Conservation (phyloP, 2,329 filamentous ascomycete species). For the Saccharata proteae region DNA sequence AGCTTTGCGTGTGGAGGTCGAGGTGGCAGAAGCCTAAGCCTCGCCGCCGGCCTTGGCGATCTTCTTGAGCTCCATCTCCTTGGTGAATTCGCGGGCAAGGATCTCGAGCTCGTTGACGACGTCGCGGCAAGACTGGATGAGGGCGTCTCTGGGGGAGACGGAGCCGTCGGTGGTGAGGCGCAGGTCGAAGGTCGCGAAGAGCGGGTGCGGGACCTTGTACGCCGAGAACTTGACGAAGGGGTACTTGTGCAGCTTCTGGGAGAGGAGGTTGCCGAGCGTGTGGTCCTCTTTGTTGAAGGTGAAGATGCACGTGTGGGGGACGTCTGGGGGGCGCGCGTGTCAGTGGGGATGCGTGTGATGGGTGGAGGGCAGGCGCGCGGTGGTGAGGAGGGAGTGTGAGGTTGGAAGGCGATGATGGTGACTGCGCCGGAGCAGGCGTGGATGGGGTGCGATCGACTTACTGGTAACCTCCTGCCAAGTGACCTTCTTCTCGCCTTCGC, state of each 20-base stretch:
- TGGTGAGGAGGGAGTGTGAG: neutral
- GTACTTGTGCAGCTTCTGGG: constrained; percentile 73
- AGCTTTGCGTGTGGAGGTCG: too few species aligned
- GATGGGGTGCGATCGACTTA: constrained; percentile 36
- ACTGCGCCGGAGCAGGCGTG: neutral
- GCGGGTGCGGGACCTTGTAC: constrained; percentile 56
- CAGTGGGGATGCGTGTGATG: neutral
- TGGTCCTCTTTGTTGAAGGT: constrained; percentile 95
- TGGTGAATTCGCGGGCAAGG: constrained; percentile 78
- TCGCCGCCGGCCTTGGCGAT: constrained; percentile 42
- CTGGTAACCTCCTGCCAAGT: constrained; percentile 80
- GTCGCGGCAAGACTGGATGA: constrained; percentile 69
- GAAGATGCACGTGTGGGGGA: constrained; percentile 92
- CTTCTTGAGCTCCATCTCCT: constrained; percentile 80
- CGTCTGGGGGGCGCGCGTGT: constrained; percentile 42
- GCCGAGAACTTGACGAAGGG: constrained; percentile 79
- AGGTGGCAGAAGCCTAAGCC: too few species aligned
- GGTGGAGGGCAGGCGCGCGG: neutral
- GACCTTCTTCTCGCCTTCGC: constrained; percentile 84
- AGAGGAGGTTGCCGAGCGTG: constrained; percentile 82
- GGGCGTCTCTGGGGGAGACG: constrained; percentile 77
- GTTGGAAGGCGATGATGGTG: neutral
- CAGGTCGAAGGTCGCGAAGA: constrained; percentile 47
- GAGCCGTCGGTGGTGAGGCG: constrained; percentile 86
- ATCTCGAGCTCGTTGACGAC: constrained; percentile 70